These are phyloP conservation scores for Daldinia bambusicola DNA, from an alignment of 495 filamentous ascomycete genomes.

Conservation along the genomic window DNA sequence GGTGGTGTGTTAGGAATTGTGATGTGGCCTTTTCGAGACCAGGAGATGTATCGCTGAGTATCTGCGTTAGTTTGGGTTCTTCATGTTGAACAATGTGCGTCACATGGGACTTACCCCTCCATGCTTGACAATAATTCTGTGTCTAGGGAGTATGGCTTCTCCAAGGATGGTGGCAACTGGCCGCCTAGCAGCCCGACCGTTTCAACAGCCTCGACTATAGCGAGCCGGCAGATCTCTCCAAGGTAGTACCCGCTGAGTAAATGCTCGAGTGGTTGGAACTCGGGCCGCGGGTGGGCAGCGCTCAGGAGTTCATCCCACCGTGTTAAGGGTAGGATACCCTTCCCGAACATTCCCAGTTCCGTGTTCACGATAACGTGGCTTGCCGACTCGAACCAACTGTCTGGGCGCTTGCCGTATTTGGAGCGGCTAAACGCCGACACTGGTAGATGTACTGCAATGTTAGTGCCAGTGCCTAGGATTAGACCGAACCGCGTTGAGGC, in stretches of 20 bases:
- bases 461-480: constrained; percentile 67
- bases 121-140: constrained; percentile 70
- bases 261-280: constrained; percentile 88
- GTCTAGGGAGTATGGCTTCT: constrained; percentile 66
- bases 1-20: constrained; percentile 57
- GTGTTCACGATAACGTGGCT: constrained; percentile 79
- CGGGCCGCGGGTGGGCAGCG: constrained; percentile 71
- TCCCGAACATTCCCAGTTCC: constrained; percentile 83
- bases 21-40: constrained; percentile 46
- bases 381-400: constrained; percentile 66
- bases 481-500: constrained; percentile 69
- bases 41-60: constrained; percentile 50
- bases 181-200: constrained; percentile 66
- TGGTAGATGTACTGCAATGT: constrained; percentile 64
- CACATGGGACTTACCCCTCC: constrained; percentile 60
- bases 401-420: constrained; percentile 63
- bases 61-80: constrained; percentile 30
- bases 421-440: constrained; percentile 60
- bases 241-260: constrained; percentile 85
- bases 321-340: constrained; percentile 74
- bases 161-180: constrained; percentile 62
- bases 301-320: constrained; percentile 77
- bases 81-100: background rate
- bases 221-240: constrained; percentile 79
- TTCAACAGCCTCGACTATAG: constrained; percentile 70